Conservation (phyloP, 2,329 filamentous ascomycete genomes). For the Chaetomium sp. region DNA sequence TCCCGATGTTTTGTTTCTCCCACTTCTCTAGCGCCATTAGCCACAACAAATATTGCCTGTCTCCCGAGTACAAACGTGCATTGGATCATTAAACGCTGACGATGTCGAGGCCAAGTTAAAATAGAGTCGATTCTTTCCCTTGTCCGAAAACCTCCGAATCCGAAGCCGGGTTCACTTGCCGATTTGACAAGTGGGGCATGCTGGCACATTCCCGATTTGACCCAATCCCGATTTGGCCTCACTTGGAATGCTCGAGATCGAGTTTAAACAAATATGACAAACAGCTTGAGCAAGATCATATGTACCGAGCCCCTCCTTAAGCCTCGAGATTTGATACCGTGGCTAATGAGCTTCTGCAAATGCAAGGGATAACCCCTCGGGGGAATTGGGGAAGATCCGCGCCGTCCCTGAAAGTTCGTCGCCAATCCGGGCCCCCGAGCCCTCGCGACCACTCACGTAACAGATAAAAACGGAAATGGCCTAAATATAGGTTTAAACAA, state of each 20-base stretch:
- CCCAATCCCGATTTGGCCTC: too few species aligned
- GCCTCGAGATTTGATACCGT: neutral
- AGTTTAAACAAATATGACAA: neutral
- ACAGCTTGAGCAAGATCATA: neutral
- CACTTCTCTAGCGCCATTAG: neutral
- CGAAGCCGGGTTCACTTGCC: neutral
- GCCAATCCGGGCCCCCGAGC: too few species aligned
- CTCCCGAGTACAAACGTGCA: neutral
- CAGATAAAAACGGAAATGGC: neutral
- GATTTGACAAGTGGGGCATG: neutral
- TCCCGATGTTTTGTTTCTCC: neutral
- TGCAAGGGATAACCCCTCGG: neutral
- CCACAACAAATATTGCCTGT: neutral
- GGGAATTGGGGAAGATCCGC: slow-evolving; percentile 16
- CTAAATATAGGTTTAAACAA: too few species aligned
- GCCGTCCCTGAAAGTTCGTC: neutral
- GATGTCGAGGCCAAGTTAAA: neutral
- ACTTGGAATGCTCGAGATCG: too few species aligned
- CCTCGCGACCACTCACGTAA: neutral
- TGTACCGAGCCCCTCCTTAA: neutral
- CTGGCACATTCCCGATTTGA: neutral
- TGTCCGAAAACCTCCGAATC: neutral
- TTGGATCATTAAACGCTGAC: neutral
- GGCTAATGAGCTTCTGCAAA: neutral
- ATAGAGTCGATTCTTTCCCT: neutral